phyloP scores from a whole-genome alignment of 495 filamentous ascomycete species.

The Xylaria nigripes region DNA sequence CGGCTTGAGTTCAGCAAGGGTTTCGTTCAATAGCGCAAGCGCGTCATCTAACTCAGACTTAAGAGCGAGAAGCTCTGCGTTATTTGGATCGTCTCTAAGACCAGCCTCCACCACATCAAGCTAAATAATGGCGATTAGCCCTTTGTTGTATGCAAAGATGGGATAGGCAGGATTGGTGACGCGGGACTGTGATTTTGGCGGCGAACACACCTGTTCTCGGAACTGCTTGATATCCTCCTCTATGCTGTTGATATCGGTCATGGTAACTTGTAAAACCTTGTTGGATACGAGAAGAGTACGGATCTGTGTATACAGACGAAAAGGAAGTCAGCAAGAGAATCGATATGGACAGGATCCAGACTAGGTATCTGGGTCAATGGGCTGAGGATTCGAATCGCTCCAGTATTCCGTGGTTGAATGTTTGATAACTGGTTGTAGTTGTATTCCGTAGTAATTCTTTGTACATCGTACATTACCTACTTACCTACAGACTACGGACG shows the following conservation, averaged over 20 bases:
- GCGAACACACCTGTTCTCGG: conserved; percentile 60
- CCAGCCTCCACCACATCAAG: conserved; percentile 70
- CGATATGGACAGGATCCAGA: background rate
- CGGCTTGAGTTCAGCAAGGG: conserved; percentile 72
- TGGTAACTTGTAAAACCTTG: conserved; percentile 16
- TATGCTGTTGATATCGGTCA: conserved; percentile 53
- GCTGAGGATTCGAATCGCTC: too few species aligned
- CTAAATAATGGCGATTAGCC: conserved; percentile 36
- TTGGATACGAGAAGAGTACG: background rate
- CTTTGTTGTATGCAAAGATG: background rate
- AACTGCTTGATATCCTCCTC: conserved; percentile 77
- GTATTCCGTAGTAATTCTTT: too few species aligned
- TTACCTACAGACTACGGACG: too few species aligned
- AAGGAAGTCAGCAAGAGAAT: background rate
- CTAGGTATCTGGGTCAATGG: too few species aligned
- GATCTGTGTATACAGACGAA: too few species aligned
- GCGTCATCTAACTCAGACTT: conserved; percentile 76
- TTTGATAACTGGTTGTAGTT: too few species aligned
- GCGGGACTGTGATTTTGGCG: conserved; percentile 2
- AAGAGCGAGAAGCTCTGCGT: conserved; percentile 69
- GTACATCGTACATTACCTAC: too few species aligned
- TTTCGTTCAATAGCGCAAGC: conserved; percentile 67
- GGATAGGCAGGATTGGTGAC: background rate
- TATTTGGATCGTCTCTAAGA: conserved; percentile 76
- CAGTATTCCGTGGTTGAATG: too few species aligned